These are phyloP conservation scores for Ilex asprella DNA, from an alignment of 257 asterid genomes.

Conservation along the genomic window DNA sequence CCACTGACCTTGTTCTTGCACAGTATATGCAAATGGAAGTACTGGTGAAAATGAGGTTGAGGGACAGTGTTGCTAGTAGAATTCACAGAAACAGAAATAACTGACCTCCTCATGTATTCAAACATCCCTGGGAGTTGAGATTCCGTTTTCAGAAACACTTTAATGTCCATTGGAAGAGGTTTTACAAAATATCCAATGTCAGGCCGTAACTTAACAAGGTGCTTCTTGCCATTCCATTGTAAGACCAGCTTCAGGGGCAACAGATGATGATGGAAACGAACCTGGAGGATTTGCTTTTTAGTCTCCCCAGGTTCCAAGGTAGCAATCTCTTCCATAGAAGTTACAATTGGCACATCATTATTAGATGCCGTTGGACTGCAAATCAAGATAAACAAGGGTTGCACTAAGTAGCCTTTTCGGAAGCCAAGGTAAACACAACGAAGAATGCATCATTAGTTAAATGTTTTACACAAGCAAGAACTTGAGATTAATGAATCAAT, in stretches of 20 bases:
- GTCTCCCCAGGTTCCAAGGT: conserved; percentile 63
- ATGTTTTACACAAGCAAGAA: too few relatives aligned
- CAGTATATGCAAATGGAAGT: too few relatives aligned
- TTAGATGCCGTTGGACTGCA: conserved; percentile 40
- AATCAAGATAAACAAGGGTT: conserved; percentile 21
- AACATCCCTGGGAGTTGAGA: conserved; percentile 93
- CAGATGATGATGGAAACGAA: conserved; percentile 83
- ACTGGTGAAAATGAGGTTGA: too few relatives aligned
- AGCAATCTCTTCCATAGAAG: conserved; percentile 69
- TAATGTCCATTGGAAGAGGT: conserved; percentile 73
- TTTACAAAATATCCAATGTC: conserved; percentile 90
- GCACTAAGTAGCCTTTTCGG: neutral
- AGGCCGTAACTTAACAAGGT: conserved; percentile 75
- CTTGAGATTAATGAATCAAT: too few relatives aligned
- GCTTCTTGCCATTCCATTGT: conserved; percentile 52
- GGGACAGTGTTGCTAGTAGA: too few relatives aligned
- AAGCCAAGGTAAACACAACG: neutral
- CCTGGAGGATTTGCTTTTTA: conserved; percentile 50
- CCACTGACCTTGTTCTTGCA: too few relatives aligned
- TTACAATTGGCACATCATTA: conserved; percentile 41
- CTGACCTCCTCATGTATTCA: conserved; percentile 79
- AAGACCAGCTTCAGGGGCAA: conserved; percentile 83
- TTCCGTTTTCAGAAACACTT: conserved; percentile 57
- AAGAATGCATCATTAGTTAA: too few relatives aligned
- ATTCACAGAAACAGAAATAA: conserved; percentile 1